Evolutionary conservation across 345 rosid genomes (phyloP).

Genomic region (Clarkia xantiana): DNA sequence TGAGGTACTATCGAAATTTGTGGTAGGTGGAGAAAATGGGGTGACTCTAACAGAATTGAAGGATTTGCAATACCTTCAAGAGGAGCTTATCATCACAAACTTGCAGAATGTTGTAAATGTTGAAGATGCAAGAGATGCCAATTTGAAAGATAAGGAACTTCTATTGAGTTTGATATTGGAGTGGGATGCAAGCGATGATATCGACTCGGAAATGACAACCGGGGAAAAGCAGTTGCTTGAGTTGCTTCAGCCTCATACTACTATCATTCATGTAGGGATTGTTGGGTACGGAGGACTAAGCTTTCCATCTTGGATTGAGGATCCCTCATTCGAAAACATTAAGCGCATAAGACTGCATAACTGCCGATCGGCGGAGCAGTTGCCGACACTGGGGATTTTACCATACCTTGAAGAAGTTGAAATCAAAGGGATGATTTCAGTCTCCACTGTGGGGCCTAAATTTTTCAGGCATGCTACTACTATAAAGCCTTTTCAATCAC

Average conservation of each 20-base stretch:
- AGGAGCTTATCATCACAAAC: conserved; percentile 8
- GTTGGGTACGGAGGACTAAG: conserved; percentile 20
- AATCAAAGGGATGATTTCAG: conserved; percentile 14
- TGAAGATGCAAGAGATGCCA: conserved; percentile 11
- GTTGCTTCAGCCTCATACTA: conserved; percentile 25
- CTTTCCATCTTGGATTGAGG: conserved; percentile 30
- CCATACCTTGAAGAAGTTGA: conserved; percentile 22
- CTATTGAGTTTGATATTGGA: conserved; percentile 18
- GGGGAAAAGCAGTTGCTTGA: no score
- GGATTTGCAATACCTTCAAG: conserved; percentile 10
- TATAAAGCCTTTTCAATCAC: conserved; percentile 21
- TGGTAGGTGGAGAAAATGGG: conserved; percentile 11
- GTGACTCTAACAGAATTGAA: conserved; percentile 11
- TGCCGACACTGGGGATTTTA: conserved; percentile 30
- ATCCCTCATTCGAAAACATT: conserved; percentile 15
- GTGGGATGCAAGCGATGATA: conserved; percentile 22
- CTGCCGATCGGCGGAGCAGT: conserved; percentile 19
- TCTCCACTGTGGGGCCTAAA: conserved; percentile 20
- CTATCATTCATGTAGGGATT: conserved; percentile 19
- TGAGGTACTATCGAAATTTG: conserved; percentile 7
- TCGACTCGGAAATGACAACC: no score
- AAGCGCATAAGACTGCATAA: conserved; percentile 11
- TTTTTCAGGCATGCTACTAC: conserved; percentile 21
- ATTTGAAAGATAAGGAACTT: conserved; percentile 15
- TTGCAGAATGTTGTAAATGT: conserved; percentile 12